Conservation (phyloP, 257 asterid species). For the Rauvolfia tetraphylla region DNA sequence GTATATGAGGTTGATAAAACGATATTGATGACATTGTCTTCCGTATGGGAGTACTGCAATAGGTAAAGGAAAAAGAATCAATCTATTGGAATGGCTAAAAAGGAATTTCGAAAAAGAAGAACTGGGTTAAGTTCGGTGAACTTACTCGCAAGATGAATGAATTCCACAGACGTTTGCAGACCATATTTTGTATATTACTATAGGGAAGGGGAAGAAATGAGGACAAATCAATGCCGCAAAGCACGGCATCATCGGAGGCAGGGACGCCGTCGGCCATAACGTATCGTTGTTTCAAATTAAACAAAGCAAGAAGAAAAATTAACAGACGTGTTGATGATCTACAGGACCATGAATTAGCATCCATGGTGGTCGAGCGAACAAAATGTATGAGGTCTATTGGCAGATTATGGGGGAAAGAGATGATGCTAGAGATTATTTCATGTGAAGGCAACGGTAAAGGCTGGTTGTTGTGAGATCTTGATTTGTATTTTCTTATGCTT, state of each 20-base stretch:
- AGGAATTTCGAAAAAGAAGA: not conserved
- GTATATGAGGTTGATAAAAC: slow-evolving; percentile 74
- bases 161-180: slow-evolving; percentile 85
- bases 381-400: slow-evolving; percentile 15
- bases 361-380: slow-evolving; percentile 31
- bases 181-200: slow-evolving; percentile 56
- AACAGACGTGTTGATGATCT: not conserved
- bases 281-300: slow-evolving; percentile 19
- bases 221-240: slow-evolving; percentile 57
- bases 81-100: not conserved
- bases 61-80: not conserved
- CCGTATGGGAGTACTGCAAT: slow-evolving; percentile 68
- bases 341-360: slow-evolving; percentile 25
- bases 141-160: slow-evolving; percentile 70
- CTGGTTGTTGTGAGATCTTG: slow-evolving; percentile 5
- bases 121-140: not conserved
- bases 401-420: slow-evolving; percentile 17
- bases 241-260: slow-evolving; percentile 25
- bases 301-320: slow-evolving; percentile 13
- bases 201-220: slow-evolving; percentile 81
- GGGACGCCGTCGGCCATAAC: slow-evolving; percentile 22
- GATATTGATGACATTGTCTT: slow-evolving; percentile 56
- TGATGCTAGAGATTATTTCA: not conserved
- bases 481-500: slow-evolving; percentile 12
- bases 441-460: slow-evolving; percentile 7